Conservation (phyloP, 208 protist genomes). For the Trypanosomatidae sp. region DNA sequence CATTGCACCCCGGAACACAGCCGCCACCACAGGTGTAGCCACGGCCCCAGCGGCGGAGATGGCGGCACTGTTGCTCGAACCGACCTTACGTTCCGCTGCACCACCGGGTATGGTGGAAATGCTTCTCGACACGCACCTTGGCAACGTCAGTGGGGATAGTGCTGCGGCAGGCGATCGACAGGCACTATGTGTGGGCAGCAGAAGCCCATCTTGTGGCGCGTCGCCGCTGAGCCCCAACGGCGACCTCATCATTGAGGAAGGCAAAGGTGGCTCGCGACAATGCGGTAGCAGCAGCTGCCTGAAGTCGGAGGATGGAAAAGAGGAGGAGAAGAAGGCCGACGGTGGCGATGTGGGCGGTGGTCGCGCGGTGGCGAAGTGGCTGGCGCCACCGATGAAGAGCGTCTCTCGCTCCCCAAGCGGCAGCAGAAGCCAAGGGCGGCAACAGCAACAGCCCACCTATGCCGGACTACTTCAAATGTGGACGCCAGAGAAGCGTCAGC, state of each 20-base stretch:
- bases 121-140: neutral
- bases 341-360: neutral
- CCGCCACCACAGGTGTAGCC: neutral
- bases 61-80: conserved; percentile 4
- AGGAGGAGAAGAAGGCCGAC: no score
- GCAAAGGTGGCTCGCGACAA: neutral
- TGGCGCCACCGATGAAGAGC: conserved; percentile 24
- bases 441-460: conserved; percentile 17
- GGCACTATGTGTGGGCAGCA: neutral
- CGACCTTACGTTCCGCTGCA: neutral
- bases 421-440: neutral
- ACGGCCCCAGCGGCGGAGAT: conserved; percentile 2
- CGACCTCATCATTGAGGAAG: neutral
- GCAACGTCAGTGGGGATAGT: conserved; percentile 1
- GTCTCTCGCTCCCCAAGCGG: conserved; percentile 26
- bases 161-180: neutral
- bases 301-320: neutral
- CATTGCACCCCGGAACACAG: neutral
- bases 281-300: neutral
- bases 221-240: neutral
- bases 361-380: conserved; percentile 11
- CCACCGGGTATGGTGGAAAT: neutral
- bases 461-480: conserved; percentile 10
- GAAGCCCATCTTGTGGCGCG: neutral
- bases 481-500: conserved; percentile 28